These are phyloP conservation scores for Combretum micranthum DNA, from an alignment of 345 rosid species.

Conservation along the genomic window DNA sequence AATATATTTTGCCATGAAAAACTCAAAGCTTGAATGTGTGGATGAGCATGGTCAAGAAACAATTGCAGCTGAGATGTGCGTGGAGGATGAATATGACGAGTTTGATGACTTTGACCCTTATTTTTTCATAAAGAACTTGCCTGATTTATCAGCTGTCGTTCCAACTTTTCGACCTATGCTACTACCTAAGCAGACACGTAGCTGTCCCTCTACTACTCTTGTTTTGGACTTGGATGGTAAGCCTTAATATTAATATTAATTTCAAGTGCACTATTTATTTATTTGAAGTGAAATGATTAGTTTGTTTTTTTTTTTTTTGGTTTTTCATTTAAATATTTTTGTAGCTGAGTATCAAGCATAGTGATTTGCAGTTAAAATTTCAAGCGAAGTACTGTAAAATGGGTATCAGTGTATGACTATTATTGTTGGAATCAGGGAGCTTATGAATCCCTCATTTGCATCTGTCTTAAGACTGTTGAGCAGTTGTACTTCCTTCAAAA, in stretches of 20 bases:
- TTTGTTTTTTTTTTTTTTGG: too few relatives aligned
- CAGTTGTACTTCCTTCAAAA: neutral
- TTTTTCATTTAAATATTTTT: too few relatives aligned
- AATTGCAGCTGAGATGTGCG: conserved; percentile 47
- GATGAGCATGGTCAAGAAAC: conserved; percentile 87
- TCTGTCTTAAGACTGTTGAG: neutral
- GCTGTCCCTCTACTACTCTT: conserved; percentile 90
- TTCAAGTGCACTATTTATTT: too few relatives aligned
- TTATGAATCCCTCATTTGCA: too few relatives aligned
- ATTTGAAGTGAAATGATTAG: too few relatives aligned
- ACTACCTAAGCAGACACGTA: conserved; percentile 92
- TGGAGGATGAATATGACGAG: conserved; percentile 74
- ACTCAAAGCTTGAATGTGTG: conserved; percentile 83
- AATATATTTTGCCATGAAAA: conserved; percentile 93
- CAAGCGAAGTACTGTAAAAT: too few relatives aligned
- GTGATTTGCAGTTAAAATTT: too few relatives aligned
- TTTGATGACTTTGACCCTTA: conserved; percentile 92
- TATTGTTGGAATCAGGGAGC: too few relatives aligned
- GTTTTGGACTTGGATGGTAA: conserved; percentile 97
- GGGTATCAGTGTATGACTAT: too few relatives aligned
- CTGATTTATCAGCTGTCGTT: conserved; percentile 74
- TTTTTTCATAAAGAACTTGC: conserved; percentile 87
- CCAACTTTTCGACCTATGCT: conserved; percentile 79
- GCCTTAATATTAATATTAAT: neutral
- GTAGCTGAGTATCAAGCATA: too few relatives aligned